A percentile compares a stretch with the other conserved stretches of the same genome.
phyloP scores from a whole-genome alignment of 306 rosid species.

The Quercus glauca region DNA sequence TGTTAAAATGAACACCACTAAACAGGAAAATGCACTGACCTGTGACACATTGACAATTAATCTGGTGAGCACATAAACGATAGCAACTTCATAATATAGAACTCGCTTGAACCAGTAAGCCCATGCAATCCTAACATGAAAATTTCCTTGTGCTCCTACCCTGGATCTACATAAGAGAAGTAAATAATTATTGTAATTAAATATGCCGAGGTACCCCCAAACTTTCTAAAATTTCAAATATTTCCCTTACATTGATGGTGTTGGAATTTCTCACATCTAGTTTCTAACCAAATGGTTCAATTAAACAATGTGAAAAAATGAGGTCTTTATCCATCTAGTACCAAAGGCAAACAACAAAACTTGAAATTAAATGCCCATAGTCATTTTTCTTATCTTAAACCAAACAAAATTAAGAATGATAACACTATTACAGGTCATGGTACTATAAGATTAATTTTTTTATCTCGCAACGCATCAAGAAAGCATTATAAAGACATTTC shows the following conservation, averaged over 20 bases:
- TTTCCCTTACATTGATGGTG: too few relatives aligned
- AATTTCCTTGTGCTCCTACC: slow-evolving; percentile 53
- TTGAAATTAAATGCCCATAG: background rate
- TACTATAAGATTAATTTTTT: background rate
- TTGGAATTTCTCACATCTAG: background rate
- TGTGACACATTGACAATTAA: slow-evolving; percentile 81
- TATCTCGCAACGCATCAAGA: background rate
- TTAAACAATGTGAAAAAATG: background rate
- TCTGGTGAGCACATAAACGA: slow-evolving; percentile 76
- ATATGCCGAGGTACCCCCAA: too few relatives aligned
- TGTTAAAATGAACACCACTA: slow-evolving; percentile 8
- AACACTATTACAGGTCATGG: background rate
- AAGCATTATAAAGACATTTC: background rate
- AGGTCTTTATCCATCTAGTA: background rate
- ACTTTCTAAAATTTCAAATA: too few relatives aligned
- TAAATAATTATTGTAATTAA: background rate
- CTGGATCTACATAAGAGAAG: slow-evolving; percentile 51
- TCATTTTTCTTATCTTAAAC: background rate
- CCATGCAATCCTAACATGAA: slow-evolving; percentile 77
- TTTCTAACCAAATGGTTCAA: background rate
- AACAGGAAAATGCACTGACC: slow-evolving; percentile 44
- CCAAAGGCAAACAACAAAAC: background rate
- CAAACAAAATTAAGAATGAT: background rate
- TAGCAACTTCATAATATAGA: slow-evolving; percentile 89
- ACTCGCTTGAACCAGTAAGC: slow-evolving; percentile 87